Evolutionary conservation across 148 eudicot genomes (phyloP).

Genomic region (Rhododendron ovatum): DNA sequence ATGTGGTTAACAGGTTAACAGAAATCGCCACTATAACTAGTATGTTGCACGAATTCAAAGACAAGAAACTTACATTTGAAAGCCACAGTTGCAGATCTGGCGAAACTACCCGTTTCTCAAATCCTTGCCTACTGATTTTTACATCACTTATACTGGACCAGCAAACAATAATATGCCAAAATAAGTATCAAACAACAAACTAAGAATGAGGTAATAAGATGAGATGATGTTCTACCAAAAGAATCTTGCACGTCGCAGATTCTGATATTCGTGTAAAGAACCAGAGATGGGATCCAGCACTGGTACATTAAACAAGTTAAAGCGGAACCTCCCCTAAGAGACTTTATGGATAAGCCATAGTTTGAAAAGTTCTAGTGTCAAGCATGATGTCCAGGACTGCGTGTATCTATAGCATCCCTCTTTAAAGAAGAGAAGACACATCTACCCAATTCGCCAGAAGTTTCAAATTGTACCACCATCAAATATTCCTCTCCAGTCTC

Average conservation of each 20-base stretch:
- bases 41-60: neutral
- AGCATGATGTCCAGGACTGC: neutral
- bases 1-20: neutral
- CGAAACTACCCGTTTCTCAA: slow-evolving; percentile 93
- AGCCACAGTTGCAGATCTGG: slow-evolving; percentile 99
- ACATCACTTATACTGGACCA: slow-evolving; percentile 53
- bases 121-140: slow-evolving; percentile 86
- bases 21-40: neutral
- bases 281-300: neutral
- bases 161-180: slow-evolving; percentile 7
- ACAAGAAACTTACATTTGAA: slow-evolving; percentile 63
- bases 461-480: neutral
- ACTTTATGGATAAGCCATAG: neutral
- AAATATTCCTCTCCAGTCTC: neutral
- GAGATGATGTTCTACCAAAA: neutral
- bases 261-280: neutral
- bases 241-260: neutral
- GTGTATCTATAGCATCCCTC: neutral
- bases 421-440: neutral
- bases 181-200: neutral
- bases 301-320: neutral
- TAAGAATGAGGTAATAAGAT: neutral
- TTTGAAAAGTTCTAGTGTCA: neutral
- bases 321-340: neutral
- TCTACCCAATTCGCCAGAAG: neutral